These are phyloP conservation scores for Achaetomiella virescens DNA, from an alignment of 495 filamentous ascomycete species.

Conservation along the genomic window DNA sequence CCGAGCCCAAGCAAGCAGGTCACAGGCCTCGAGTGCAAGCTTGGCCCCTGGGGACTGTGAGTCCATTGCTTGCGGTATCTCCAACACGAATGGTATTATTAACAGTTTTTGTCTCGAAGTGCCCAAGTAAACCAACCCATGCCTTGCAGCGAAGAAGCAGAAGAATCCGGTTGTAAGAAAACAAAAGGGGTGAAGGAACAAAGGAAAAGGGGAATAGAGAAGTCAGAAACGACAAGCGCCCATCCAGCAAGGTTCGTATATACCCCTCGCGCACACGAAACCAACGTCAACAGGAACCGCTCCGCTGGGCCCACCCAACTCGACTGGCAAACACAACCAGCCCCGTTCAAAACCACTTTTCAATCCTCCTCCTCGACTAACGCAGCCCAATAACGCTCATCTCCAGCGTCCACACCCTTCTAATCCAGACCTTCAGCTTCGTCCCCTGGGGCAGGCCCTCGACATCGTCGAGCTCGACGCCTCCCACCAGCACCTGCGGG, in stretches of 20 bases:
- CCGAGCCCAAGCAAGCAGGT: neutral
- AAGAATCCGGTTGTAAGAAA: neutral
- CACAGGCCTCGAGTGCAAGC: neutral
- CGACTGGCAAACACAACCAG: neutral
- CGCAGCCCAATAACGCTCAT: slow-evolving; percentile 95
- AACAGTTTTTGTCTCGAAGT: slow-evolving; percentile 7
- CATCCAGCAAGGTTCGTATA: slow-evolving; percentile 1
- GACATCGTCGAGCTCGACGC: slow-evolving; percentile 82
- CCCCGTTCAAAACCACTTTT: neutral
- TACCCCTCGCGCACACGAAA: neutral
- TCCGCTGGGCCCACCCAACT: neutral
- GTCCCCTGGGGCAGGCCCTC: slow-evolving; percentile 74
- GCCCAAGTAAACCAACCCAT: slow-evolving; percentile 8
- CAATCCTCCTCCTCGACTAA: slow-evolving; percentile 29
- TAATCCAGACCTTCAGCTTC: slow-evolving; percentile 94
- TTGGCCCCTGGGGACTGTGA: no score
- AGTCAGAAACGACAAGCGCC: slow-evolving; percentile 1
- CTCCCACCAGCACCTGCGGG: slow-evolving; percentile 97
- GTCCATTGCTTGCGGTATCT: neutral
- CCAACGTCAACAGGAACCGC: neutral
- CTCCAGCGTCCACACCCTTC: slow-evolving; percentile 96
- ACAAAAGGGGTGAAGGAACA: neutral
- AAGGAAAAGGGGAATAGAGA: neutral
- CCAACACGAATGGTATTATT: slow-evolving; percentile 7
- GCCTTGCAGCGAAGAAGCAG: neutral